Evolutionary conservation across 1,284 basidiomycete species (phyloP).

Genomic region (Ustilago curta): DNA sequence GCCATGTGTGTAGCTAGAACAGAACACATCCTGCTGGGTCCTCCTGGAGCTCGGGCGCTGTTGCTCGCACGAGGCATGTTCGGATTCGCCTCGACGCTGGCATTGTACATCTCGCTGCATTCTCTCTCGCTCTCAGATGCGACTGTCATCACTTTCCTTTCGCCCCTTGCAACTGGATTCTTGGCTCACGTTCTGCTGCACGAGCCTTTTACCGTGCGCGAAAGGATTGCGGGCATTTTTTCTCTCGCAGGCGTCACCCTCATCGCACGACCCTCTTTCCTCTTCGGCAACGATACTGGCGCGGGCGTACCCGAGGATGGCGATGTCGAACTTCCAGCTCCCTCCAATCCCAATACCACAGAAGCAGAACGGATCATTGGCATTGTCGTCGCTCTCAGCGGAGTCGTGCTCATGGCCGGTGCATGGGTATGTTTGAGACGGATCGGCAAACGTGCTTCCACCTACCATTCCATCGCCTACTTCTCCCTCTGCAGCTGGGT

Average conservation of each 20-base stretch:
- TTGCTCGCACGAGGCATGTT: slow-evolving; percentile 76
- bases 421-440: slow-evolving; percentile 78
- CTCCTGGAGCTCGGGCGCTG: slow-evolving; percentile 76
- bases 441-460: slow-evolving; percentile 80
- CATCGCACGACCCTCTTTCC: slow-evolving; percentile 70
- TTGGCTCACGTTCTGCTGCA: slow-evolving; percentile 77
- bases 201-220: slow-evolving; percentile 76
- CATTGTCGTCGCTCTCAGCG: slow-evolving; percentile 74
- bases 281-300: slow-evolving; percentile 35
- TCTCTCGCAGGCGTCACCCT: slow-evolving; percentile 77
- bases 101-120: slow-evolving; percentile 78
- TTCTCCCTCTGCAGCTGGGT: slow-evolving; percentile 78
- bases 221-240: slow-evolving; percentile 77
- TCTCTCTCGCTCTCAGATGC: slow-evolving; percentile 80
- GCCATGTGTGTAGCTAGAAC: slow-evolving; percentile 71
- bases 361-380: slow-evolving; percentile 39
- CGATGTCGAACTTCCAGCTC: slow-evolving; percentile 25
- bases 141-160: slow-evolving; percentile 80
- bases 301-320: slow-evolving; percentile 40
- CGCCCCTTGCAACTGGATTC: slow-evolving; percentile 78
- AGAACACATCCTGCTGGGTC: slow-evolving; percentile 78
- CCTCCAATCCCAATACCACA: slow-evolving; percentile 11
- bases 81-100: slow-evolving; percentile 75
- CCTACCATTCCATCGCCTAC: slow-evolving; percentile 78
- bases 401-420: slow-evolving; percentile 76